Conservation (phyloP, 2,329 filamentous ascomycete species). For the Fusarium compactum region DNA sequence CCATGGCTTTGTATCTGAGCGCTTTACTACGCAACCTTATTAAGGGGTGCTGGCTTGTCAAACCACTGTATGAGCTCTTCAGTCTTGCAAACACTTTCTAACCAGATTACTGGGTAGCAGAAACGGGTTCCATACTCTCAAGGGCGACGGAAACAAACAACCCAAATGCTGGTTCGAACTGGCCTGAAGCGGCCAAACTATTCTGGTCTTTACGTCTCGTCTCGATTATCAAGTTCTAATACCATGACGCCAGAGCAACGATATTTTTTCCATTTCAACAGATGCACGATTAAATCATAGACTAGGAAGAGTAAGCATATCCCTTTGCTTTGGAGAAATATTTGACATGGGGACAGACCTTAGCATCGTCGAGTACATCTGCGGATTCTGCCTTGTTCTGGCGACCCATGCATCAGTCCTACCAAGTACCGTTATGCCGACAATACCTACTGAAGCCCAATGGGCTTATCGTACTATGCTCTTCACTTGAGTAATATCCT, state of each 20-base stretch:
- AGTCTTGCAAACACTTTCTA: neutral
- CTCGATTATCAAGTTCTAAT: neutral
- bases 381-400: constrained; percentile 1
- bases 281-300: neutral
- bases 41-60: neutral
- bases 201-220: neutral
- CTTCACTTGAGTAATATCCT: constrained; percentile 1
- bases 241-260: neutral
- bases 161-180: neutral
- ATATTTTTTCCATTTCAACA: neutral
- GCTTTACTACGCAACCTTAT: neutral
- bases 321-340: neutral
- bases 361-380: neutral
- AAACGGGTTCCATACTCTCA: neutral
- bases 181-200: neutral
- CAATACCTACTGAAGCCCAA: neutral
- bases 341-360: neutral
- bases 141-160: neutral
- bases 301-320: neutral
- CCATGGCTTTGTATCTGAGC: no score
- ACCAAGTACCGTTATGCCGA: neutral
- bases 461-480: neutral
- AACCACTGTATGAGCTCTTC: neutral
- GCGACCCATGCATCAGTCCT: constrained; percentile 10
- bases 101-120: neutral